Conservation (phyloP, 2,329 filamentous ascomycete genomes). For the Dothistroma pini region DNA sequence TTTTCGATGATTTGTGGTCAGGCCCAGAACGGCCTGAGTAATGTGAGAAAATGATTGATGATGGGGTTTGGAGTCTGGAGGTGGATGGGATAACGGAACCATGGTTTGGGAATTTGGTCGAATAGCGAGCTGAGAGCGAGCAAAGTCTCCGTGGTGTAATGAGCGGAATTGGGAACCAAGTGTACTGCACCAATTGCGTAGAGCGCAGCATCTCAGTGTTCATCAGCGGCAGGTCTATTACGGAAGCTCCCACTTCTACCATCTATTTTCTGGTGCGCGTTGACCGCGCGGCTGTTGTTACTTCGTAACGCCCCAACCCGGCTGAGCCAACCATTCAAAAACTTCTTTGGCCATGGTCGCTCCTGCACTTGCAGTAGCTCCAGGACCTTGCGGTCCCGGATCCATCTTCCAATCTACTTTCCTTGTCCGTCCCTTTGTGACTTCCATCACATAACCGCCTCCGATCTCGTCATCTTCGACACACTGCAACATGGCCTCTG, state of each 20-base stretch:
- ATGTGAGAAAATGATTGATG: background rate
- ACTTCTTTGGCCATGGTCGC: slow-evolving; percentile 46
- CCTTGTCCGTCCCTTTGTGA: slow-evolving; percentile 51
- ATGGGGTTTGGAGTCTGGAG: background rate
- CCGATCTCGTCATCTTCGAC: slow-evolving; percentile 49
- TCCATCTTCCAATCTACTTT: slow-evolving; percentile 51
- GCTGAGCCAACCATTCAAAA: slow-evolving; percentile 45
- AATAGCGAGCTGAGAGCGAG: background rate
- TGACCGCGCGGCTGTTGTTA: slow-evolving; percentile 14
- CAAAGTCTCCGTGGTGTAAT: background rate
- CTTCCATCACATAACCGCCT: slow-evolving; percentile 55
- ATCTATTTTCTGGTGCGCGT: background rate
- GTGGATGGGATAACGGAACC: background rate
- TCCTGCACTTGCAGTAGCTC: slow-evolving; percentile 39
- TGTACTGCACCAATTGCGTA: background rate
- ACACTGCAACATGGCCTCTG: slow-evolving; percentile 55
- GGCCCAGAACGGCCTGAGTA: no score
- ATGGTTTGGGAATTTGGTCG: background rate
- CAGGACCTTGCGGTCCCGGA: slow-evolving; percentile 49
- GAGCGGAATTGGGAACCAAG: background rate
- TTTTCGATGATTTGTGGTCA: background rate
- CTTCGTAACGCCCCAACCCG: slow-evolving; percentile 47
- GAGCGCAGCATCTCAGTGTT: background rate
- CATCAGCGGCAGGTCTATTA: background rate
- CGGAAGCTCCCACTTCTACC: background rate